Percentiles rank a stretch among this genome's conserved stretches.
phyloP scores from a whole-genome alignment of 768 basidiomycete species.

The Punctularia strigosozonata region DNA sequence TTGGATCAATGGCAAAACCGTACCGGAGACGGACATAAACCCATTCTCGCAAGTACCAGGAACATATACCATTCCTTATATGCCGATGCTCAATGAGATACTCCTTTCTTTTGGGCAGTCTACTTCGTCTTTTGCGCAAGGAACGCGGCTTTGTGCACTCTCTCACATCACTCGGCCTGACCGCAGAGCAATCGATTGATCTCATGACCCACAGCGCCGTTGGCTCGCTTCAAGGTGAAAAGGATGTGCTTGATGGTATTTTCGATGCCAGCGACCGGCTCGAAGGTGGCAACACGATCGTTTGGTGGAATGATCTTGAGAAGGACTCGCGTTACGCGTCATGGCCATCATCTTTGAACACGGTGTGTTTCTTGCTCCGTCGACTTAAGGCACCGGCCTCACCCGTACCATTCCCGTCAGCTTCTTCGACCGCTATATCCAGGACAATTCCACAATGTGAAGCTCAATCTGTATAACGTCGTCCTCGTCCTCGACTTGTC shows the following conservation, averaged over 20 bases:
- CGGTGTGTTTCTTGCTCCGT: constrained; percentile 1
- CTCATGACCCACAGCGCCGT: constrained; percentile 58
- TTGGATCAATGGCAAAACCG: constrained; percentile 71
- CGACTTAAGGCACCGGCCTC: constrained; percentile 11
- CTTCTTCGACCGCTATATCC: constrained; percentile 72
- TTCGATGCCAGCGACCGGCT: constrained; percentile 83
- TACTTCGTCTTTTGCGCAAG: constrained; percentile 60
- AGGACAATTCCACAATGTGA: constrained; percentile 65
- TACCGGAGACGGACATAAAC: constrained; percentile 55
- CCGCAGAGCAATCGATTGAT: constrained; percentile 53
- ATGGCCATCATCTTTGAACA: constrained; percentile 7
- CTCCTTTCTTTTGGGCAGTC: constrained; percentile 20
- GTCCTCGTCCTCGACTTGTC: constrained; percentile 77
- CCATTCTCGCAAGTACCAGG: constrained; percentile 41
- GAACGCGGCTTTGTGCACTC: constrained; percentile 55
- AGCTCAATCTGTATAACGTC: constrained; percentile 74
- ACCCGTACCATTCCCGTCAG: constrained; percentile 22
- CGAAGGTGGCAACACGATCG: constrained; percentile 64
- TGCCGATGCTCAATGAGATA: neutral
- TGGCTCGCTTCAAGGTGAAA: constrained; percentile 34
- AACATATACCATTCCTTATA: neutral
- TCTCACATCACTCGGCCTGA: constrained; percentile 51
- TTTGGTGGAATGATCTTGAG: constrained; percentile 90
- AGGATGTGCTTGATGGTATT: constrained; percentile 51
- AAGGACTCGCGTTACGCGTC: constrained; percentile 54